phyloP scores from a whole-genome alignment of 2,329 filamentous ascomycete genomes.

The Xylaria sp. region DNA sequence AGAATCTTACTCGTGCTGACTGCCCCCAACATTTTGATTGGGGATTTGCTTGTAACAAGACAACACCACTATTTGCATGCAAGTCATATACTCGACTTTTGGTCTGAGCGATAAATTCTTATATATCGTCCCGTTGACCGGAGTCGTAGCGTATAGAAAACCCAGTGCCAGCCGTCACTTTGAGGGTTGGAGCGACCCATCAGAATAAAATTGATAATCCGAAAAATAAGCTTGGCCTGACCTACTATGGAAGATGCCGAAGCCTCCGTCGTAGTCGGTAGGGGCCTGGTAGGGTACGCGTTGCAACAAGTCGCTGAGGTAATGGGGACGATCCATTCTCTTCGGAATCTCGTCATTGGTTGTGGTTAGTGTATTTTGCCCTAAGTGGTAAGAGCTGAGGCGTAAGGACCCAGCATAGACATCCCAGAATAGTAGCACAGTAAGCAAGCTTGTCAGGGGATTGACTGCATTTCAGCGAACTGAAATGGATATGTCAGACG shows the following conservation, averaged over 20 bases:
- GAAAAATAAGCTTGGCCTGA: neutral
- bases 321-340: constrained; percentile 23
- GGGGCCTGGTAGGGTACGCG: no score
- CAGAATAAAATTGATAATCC: neutral
- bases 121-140: neutral
- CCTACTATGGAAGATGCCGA: constrained; percentile 16
- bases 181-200: no score
- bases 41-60: neutral
- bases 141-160: neutral
- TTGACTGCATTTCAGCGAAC: constrained; percentile 10
- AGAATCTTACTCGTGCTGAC: constrained; percentile 10
- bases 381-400: constrained; percentile 28
- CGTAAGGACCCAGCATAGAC: constrained; percentile 21
- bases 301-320: constrained; percentile 5
- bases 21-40: neutral
- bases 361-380: constrained; percentile 10
- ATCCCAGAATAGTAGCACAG: constrained; percentile 35
- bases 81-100: neutral
- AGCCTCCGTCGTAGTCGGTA: constrained; percentile 2
- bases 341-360: constrained; percentile 21
- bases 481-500: constrained; percentile 30
- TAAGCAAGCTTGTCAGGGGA: constrained; percentile 32
- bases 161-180: neutral
- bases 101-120: neutral
- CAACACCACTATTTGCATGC: neutral